Evolutionary conservation across 768 basidiomycete species (phyloP).

Genomic region (Termitomyces sp.): DNA sequence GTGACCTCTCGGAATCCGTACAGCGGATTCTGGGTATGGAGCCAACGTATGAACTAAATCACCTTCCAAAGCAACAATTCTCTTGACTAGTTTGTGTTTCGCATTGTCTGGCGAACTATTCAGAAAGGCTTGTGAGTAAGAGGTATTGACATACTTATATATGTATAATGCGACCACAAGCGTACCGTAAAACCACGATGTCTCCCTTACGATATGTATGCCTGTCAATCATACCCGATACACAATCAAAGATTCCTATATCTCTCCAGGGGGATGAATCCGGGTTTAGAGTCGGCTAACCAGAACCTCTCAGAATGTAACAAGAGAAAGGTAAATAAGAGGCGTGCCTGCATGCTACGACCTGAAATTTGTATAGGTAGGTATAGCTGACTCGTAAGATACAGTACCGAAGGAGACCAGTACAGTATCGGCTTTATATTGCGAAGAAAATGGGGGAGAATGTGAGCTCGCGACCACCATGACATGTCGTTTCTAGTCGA

Average conservation of each 20-base stretch:
- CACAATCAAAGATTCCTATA: conserved; percentile 59
- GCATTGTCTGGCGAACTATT: conserved; percentile 59
- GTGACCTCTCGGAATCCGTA: conserved; percentile 57
- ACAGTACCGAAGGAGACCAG: conserved; percentile 56
- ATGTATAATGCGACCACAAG: neutral
- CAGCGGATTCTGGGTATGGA: conserved; percentile 56
- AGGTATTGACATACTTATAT: neutral
- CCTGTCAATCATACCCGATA: conserved; percentile 31
- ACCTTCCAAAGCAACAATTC: conserved; percentile 61
- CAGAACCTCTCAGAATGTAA: conserved; percentile 9
- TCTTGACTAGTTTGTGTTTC: conserved; percentile 55
- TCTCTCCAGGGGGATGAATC: conserved; percentile 62
- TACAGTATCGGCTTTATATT: conserved; percentile 35
- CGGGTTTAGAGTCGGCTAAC: conserved; percentile 72
- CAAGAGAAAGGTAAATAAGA: neutral
- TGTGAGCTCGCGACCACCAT: conserved; percentile 10
- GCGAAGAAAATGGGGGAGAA: neutral
- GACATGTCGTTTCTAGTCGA: neutral
- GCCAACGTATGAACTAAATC: conserved; percentile 67
- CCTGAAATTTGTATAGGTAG: conserved; percentile 55
- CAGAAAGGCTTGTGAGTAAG: neutral
- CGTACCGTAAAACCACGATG: conserved; percentile 61
- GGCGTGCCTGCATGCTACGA: conserved; percentile 70
- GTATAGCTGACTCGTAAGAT: conserved; percentile 48
- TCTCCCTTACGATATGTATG: conserved; percentile 51